Conservation (phyloP, 176 grass and related monocot genomes). For the Paspalum vaginatum region DNA sequence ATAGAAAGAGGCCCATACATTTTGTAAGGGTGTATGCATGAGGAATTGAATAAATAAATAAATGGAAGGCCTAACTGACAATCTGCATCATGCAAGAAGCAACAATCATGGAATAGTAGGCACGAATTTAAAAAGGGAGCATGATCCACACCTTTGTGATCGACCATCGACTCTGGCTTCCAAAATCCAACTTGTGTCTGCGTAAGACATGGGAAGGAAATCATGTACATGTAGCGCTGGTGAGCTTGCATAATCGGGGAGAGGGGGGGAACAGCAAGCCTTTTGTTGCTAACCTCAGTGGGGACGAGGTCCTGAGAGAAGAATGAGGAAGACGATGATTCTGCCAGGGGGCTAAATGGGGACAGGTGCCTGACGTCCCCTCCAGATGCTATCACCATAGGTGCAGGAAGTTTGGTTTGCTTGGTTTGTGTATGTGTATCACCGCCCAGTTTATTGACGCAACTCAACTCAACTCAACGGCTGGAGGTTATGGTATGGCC, state of each 20-base stretch:
- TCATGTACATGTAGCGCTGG: not conserved
- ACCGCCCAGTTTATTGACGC: not conserved
- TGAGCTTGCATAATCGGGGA: conserved; percentile 4
- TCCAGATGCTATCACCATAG: conserved; percentile 55
- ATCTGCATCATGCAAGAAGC: conserved; percentile 44
- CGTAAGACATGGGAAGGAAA: conserved; percentile 18
- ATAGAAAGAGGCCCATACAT: not conserved
- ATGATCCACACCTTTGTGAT: conserved; percentile 46
- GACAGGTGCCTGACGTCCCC: conserved; percentile 48
- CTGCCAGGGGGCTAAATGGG: conserved; percentile 33
- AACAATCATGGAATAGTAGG: conserved; percentile 27
- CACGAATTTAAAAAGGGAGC: not conserved
- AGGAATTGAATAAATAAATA: conserved; percentile 18
- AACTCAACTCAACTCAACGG: conserved; percentile 18
- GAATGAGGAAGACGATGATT: conserved; percentile 53
- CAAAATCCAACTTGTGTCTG: conserved; percentile 62
- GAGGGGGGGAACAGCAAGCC: not conserved
- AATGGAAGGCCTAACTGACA: conserved; percentile 23
- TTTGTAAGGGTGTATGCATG: conserved; percentile 20
- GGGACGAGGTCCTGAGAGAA: conserved; percentile 57
- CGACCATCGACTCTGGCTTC: conserved; percentile 54
- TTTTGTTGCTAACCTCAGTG: conserved; percentile 43
- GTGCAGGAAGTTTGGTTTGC: conserved; percentile 9
- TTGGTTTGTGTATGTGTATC: not conserved
- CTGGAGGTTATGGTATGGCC: not conserved